Conservation (phyloP, 225 moss, liverwort and hornwort species). For the Climacium dendroides region DNA sequence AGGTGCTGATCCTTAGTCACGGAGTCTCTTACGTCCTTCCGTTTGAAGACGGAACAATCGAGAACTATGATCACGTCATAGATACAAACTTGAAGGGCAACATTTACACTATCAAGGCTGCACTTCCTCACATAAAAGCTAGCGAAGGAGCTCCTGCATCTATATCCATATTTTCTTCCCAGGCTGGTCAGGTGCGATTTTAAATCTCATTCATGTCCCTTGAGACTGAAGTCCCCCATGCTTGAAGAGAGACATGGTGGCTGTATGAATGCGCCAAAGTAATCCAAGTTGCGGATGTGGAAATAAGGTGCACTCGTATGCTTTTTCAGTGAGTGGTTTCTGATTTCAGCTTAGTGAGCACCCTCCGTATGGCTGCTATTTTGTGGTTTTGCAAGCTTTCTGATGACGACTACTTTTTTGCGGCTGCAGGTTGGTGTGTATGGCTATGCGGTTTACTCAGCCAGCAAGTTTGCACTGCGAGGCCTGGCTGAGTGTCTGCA, state of each 20-base stretch:
- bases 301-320: background rate
- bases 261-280: background rate
- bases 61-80: conserved; percentile 45
- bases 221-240: background rate
- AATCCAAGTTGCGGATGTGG: background rate
- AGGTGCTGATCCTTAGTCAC: conserved; percentile 65
- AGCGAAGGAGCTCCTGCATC: conserved; percentile 41
- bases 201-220: background rate
- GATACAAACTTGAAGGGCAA: conserved; percentile 83
- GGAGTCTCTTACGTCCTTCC: conserved; percentile 41
- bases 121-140: conserved; percentile 50
- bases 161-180: conserved; percentile 61
- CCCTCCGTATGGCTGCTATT: background rate
- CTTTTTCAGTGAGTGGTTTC: background rate
- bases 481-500: conserved; percentile 70
- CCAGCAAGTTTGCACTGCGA: conserved; percentile 65
- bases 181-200: conserved; percentile 65
- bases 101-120: conserved; percentile 63
- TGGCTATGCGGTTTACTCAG: conserved; percentile 60
- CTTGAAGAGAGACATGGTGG: background rate
- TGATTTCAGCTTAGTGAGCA: background rate
- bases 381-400: background rate
- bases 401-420: background rate
- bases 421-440: conserved; percentile 64
- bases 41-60: conserved; percentile 50